A percentile compares a stretch with the other conserved stretches of the same genome.
These are phyloP conservation scores for Phialocephala sp. DNA, from an alignment of 2,329 filamentous ascomycete genomes.

Conservation along the genomic window DNA sequence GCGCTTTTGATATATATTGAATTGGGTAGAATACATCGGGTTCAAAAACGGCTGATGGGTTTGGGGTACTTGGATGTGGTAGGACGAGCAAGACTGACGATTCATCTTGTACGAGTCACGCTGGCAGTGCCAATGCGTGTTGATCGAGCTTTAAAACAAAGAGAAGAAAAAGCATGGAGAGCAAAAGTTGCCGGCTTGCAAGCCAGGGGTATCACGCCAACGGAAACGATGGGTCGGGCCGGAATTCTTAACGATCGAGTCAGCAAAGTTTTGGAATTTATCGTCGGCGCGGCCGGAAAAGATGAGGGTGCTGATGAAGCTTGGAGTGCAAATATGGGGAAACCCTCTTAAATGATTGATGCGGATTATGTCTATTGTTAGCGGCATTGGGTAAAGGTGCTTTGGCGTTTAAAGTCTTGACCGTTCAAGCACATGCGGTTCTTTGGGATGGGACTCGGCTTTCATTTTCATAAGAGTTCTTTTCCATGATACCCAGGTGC, in stretches of 20 bases:
- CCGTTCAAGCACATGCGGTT: conserved; percentile 9
- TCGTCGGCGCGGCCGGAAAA: conserved; percentile 48
- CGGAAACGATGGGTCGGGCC: conserved; percentile 37
- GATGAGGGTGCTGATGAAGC: conserved; percentile 47
- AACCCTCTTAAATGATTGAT: conserved; percentile 19
- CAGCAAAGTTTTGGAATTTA: conserved; percentile 47
- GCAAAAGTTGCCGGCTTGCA: conserved; percentile 46
- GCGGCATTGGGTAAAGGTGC: conserved; percentile 22
- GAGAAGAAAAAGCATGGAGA: conserved; percentile 46
- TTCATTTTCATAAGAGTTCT: conserved; percentile 6
- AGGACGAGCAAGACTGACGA: conserved; percentile 45
- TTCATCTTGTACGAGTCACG: conserved; percentile 47
- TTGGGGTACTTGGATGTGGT: conserved; percentile 48
- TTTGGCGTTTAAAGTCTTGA: conserved; percentile 20
- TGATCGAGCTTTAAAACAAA: conserved; percentile 46
- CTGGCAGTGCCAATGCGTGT: conserved; percentile 48
- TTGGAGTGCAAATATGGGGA: conserved; percentile 40
- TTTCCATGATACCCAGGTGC: conserved; percentile 17
- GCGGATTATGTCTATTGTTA: conserved; percentile 18
- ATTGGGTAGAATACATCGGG: conserved; percentile 46
- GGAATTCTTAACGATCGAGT: conserved; percentile 48
- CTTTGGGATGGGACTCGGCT: conserved; percentile 8
- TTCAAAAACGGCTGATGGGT: conserved; percentile 46
- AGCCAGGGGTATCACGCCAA: conserved; percentile 42
- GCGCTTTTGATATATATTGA: conserved; percentile 48